A percentile compares a stretch with the other conserved stretches of the same genome.
Evolutionary conservation across 176 grass and related monocot genomes (phyloP).

Genomic region (Avena eriantha): DNA sequence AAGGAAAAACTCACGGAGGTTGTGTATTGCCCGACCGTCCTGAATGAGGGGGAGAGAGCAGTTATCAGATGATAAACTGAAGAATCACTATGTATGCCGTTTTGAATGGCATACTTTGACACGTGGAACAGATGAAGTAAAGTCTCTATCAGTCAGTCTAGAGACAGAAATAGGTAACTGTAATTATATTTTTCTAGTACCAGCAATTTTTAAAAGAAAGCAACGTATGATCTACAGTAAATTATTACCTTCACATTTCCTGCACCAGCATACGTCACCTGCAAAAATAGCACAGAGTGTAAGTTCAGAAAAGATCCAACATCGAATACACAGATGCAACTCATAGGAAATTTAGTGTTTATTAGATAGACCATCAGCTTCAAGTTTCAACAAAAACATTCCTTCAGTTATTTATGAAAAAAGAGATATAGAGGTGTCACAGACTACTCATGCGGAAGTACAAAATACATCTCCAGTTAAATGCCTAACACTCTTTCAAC

Average conservation of each 20-base stretch:
- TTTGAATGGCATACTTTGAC: slow-evolving; percentile 16
- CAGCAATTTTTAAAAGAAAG: background rate
- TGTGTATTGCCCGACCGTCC: slow-evolving; percentile 70
- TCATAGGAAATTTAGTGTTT: too few relatives aligned
- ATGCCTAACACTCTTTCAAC: slow-evolving; percentile 13
- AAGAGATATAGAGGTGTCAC: background rate
- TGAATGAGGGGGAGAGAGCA: slow-evolving; percentile 36
- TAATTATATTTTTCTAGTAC: too few relatives aligned
- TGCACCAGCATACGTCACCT: slow-evolving; percentile 58
- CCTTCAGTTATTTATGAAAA: background rate
- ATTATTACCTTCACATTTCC: slow-evolving; percentile 75
- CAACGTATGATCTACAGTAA: background rate
- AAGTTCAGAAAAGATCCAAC: background rate
- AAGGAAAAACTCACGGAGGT: slow-evolving; percentile 83
- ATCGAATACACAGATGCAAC: too few relatives aligned
- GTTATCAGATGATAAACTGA: slow-evolving; percentile 19
- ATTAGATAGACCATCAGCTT: background rate
- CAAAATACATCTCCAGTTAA: background rate
- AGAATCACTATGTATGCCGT: background rate
- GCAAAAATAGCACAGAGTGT: slow-evolving; percentile 25
- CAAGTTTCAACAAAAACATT: slow-evolving; percentile 9
- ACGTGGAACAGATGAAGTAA: background rate
- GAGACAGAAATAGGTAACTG: too few relatives aligned
- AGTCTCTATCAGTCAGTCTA: too few relatives aligned
- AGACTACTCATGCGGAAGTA: background rate